phyloP scores from a whole-genome alignment of 2,329 filamentous ascomycete genomes.

The Nigrospora sphaerica region DNA sequence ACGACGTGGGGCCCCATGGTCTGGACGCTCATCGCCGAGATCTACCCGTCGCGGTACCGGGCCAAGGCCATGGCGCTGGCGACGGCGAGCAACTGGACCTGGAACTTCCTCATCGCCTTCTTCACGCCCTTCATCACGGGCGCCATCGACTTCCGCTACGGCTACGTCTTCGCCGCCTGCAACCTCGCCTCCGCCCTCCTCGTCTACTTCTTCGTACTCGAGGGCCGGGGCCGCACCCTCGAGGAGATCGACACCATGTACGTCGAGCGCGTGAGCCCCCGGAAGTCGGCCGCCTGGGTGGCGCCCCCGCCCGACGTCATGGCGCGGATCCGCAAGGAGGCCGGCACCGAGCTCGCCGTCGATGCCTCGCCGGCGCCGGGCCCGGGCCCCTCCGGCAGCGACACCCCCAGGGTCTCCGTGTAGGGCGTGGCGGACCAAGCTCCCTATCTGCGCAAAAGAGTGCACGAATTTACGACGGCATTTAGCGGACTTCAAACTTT shows the following conservation, averaged over 20 bases:
- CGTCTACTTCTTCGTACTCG: constrained; percentile 73
- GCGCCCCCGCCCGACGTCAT: constrained; percentile 36
- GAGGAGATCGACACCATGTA: constrained; percentile 82
- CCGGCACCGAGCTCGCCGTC: constrained; percentile 25
- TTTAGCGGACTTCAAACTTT: no score
- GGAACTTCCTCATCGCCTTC: constrained; percentile 71
- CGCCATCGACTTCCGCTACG: constrained; percentile 65
- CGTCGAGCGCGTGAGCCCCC: constrained; percentile 54
- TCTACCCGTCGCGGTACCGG: constrained; percentile 57
- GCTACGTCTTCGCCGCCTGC: constrained; percentile 69
- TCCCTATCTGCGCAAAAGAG: no score
- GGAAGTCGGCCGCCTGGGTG: constrained; percentile 51
- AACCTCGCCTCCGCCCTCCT: constrained; percentile 57
- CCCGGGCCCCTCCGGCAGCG: no score
- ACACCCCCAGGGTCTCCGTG: no score
- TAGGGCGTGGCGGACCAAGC: no score
- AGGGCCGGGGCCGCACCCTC: constrained; percentile 64
- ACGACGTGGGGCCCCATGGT: constrained; percentile 62
- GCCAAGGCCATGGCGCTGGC: constrained; percentile 54
- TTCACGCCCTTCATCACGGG: constrained; percentile 74
- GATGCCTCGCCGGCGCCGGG: neutral
- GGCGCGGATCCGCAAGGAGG: constrained; percentile 30
- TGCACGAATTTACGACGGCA: no score
- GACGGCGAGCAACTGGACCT: constrained; percentile 59
- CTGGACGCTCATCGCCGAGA: constrained; percentile 58